Base-by-base conservation (phyloP, 192 early-diverging fungal species). In the Paraglomus brasilianum region DNA sequence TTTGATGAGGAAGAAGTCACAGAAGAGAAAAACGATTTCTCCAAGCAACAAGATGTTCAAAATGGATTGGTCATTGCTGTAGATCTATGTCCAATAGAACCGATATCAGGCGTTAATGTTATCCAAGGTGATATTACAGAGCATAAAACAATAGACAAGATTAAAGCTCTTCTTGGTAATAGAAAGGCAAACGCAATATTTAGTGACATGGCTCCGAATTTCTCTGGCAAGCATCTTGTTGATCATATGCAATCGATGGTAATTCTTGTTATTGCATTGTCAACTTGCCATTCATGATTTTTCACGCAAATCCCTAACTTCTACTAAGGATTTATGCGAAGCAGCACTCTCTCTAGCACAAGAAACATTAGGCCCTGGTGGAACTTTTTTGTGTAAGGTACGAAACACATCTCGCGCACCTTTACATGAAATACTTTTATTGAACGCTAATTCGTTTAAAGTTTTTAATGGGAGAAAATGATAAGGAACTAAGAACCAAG, bases 191-290 rank as follows among this genome's bases (percentile, higher is more conserved):
- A 84, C 11, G 63, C 81, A 11, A 58, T 89, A 5, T 48, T 85
- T 24, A 86, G 85, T 14, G 93, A 95, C 52, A 93, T 95, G 92
- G 89, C 91, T 15, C 93, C 91, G 55, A 80, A 87, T 51, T 92
- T 91, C 58, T 87, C 88, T 7, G 92, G 92, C 3, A 77, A 81
- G 59, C 85, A 87, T 48, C 78, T 83, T 4, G 81, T 84, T 5
- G 92, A 95, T 72, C 86, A 89, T 7, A 79, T 80, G 1, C 69
- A 78, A 55, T 85, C 86, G 0, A 87, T 87, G 85, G 75, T 78
- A 70, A 75, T 43, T 30, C 30, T 30, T 30, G 30, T 30, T 30
- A 30, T 30, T 30, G 30, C 30, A 43, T 51, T n/a, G 53, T 9
- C 1, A 40, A 50, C 50, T 14, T 24, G 17, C 17, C 48, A n/a